Evolutionary conservation across 1,284 basidiomycete species (phyloP), one percentile per base, ranked within the genome.

Genomic region (Puccinia hordei): DNA sequence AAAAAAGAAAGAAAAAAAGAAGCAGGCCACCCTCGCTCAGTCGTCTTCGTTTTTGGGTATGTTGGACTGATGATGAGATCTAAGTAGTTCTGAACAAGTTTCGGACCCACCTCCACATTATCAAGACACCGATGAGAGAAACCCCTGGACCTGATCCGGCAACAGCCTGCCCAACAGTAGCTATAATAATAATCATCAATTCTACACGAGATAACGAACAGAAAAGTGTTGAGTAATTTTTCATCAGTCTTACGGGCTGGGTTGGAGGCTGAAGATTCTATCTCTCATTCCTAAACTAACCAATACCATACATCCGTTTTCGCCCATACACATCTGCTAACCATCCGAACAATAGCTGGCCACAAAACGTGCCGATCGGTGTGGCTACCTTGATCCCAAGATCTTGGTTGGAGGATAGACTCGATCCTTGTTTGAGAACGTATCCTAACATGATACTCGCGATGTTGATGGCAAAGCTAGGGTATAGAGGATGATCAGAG

Each of bases 371-470:
- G 27, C 87, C 87, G 82, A 87, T 83, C 35, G 87, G 87, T 63
- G 87, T 89, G 1, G 90, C 88, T n/a, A 91, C 89, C 85, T 92
- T 92, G 85, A 91, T 86, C 78, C 89, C 90, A 61, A 91, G 89
- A 82, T 91, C 89, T 84, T 93, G 90, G 83, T 90, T 89, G 51
- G 87, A 81, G 63, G 87, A 88, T 80, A 92, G 86, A 38, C 85
- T 82, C 0, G 87, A 81, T 81, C 15, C 90, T 90, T 73, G 86
- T 87, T 90, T 90, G 84, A 93, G 93, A 68, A 93, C 90, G 83
- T 90, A 91, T 22, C 91, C 90, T 15, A 92, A 87, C 91, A 92
- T 92, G 2, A 90, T 91, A 5, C 91, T 86, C 22, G 92, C 91
- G 66, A 91, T 90, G 85, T 92, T 92, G 86, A 92, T 92, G 81